Base-by-base conservation (phyloP, 2,329 filamentous ascomycete genomes). In the Neoscytalidium dimidiatum region DNA sequence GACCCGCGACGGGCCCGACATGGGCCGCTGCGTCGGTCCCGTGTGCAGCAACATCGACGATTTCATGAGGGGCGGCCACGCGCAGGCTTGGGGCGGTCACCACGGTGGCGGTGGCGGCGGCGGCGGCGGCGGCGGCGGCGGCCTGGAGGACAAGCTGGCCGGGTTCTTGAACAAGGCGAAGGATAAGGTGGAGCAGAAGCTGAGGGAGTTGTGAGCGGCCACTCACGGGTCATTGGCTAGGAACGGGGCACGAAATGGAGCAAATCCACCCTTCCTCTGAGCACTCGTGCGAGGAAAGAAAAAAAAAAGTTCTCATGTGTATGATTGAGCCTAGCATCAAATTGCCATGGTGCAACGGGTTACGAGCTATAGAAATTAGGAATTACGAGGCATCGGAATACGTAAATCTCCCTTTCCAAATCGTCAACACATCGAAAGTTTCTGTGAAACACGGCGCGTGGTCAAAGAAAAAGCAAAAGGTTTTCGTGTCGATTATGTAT, bases 1-100 rank as follows among this genome's bases (percentile, higher is more conserved):
- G 67, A 71, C 66, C 2, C 44, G 67, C 11, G 56, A 70, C 13
- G 73, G 75, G 2, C 75, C 75, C 6, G 69, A 69, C 41, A 77
- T 78, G 75, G 75, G 74, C 2, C 68, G 66, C 3, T 67, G 64
- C 41, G 68, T 74, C 9, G 75, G 75, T 1, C 63, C 65, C 6
- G 38, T 70, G 3, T 60, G 48, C 26, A 44, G 62, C 8, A 31
- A 33, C 33, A n/a, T 64, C 11, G 44, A 65, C 19, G 53, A 46
- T 13, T 65, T 65, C 44, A 60, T 65, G 63, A 26, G 38, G 13
- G 63, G 43, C 28, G 52, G 52, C n/a, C 44, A 49, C 19, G 60
- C 26, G 13, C 57, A 61, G 38, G 58, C 44, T 38, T 44, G 21
- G 35, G 13, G 19, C 23, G 53, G n/a, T n/a, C n/a, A n/a, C n/a